A percentile compares a stretch with the other conserved stretches of the same genome.
phyloP scores from a whole-genome alignment of 169 alveolate genomes.

The Eimeria tenella region DNA sequence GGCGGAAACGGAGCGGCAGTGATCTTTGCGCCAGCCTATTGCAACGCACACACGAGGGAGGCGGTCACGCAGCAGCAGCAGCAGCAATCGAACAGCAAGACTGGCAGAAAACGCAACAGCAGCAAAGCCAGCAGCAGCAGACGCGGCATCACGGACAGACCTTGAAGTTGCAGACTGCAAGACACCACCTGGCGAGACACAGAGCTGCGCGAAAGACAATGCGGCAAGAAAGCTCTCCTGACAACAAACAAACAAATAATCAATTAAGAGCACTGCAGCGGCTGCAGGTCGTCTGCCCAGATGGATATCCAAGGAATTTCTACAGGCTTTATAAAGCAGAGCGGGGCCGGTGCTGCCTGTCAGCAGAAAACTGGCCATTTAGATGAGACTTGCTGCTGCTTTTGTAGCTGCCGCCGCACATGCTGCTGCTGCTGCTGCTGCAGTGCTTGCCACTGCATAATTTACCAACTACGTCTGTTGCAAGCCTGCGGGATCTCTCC shows the following conservation, averaged over 20 bases:
- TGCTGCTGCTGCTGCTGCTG: slow-evolving; percentile 15
- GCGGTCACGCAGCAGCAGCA: slow-evolving; percentile 6
- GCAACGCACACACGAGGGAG: background rate
- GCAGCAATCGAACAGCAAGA: background rate
- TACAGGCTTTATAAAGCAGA: no score
- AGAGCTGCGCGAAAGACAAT: slow-evolving; percentile 19
- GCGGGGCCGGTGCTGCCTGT: background rate
- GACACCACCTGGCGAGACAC: slow-evolving; percentile 34
- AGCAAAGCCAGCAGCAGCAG: slow-evolving; percentile 13
- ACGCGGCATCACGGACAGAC: background rate
- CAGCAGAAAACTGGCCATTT: no score
- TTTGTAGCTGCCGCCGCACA: background rate
- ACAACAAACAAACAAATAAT: background rate
- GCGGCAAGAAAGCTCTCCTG: slow-evolving; percentile 36
- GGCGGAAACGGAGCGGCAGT: slow-evolving; percentile 28
- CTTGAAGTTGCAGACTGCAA: slow-evolving; percentile 1
- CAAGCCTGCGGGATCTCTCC: slow-evolving; percentile 57
- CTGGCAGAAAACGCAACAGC: background rate
- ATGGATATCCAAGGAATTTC: no score
- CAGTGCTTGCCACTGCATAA: background rate
- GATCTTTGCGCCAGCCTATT: background rate
- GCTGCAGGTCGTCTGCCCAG: background rate
- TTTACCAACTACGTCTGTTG: slow-evolving; percentile 37
- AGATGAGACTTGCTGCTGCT: background rate
- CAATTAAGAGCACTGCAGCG: background rate